Conservation (phyloP, 2,329 filamentous ascomycete genomes). For the Neonectria neomacrospora region DNA sequence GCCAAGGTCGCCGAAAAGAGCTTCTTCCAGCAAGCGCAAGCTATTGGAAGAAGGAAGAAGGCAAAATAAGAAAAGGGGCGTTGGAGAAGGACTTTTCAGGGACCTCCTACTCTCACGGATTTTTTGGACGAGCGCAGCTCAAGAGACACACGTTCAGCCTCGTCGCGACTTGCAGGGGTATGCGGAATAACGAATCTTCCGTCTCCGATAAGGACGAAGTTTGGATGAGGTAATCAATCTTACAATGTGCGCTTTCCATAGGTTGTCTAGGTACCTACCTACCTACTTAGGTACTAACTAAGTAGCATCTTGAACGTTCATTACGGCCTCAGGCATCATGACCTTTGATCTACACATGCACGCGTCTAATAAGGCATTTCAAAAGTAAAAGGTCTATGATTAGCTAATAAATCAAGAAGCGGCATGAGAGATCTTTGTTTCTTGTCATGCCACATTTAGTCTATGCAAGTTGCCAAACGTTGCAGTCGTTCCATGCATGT, state of each 20-base stretch:
- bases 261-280: too few relatives aligned
- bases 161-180: conserved; percentile 41
- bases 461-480: conserved; percentile 10
- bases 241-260: too few relatives aligned
- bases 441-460: conserved; percentile 10
- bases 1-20: conserved; percentile 7
- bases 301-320: too few relatives aligned
- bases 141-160: conserved; percentile 45
- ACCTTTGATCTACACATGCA: too few relatives aligned
- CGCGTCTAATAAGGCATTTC: background rate
- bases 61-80: conserved; percentile 26
- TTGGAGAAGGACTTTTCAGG: conserved; percentile 27
- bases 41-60: conserved; percentile 15
- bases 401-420: conserved; percentile 3
- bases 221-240: conserved; percentile 16
- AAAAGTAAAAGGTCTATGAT: background rate
- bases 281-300: too few relatives aligned
- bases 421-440: conserved; percentile 4
- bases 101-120: conserved; percentile 35
- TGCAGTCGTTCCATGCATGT: background rate
- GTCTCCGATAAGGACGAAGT: conserved; percentile 5
- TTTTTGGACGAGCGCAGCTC: conserved; percentile 43
- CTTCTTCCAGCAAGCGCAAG: background rate
- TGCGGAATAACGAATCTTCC: conserved; percentile 35
- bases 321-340: background rate